phyloP scores from a whole-genome alignment of 148 eudicot genomes.

The Silene uniflora region DNA sequence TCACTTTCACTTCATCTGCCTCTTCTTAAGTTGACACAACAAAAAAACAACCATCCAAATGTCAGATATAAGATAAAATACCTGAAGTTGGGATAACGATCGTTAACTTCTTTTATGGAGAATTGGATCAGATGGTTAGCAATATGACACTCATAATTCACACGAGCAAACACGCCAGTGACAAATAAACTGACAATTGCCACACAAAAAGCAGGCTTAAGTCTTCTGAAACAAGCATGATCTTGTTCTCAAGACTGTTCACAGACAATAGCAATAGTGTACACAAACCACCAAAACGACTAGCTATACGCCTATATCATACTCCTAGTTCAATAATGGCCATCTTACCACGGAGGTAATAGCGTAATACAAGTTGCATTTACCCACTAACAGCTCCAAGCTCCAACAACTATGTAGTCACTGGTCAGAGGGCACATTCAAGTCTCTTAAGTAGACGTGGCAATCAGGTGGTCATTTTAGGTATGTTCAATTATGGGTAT shows the following conservation, averaged over 20 bases:
- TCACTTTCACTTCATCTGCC: slow-evolving; percentile 60
- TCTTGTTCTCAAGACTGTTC: background rate
- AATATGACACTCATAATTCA: background rate
- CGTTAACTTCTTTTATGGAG: background rate
- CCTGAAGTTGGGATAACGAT: too few species aligned
- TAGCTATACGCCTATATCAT: too few species aligned
- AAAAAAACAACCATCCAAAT: slow-evolving; percentile 6
- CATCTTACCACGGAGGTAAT: background rate
- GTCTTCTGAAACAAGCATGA: background rate
- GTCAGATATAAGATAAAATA: background rate
- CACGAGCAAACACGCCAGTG: background rate
- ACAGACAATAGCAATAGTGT: background rate
- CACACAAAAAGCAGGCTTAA: background rate
- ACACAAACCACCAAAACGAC: background rate
- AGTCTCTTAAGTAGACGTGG: background rate
- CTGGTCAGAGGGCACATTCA: too few species aligned
- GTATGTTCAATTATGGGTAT: too few species aligned
- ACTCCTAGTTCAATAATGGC: too few species aligned
- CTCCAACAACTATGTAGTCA: too few species aligned
- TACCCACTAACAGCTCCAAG: too few species aligned
- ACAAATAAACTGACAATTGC: background rate
- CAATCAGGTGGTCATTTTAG: too few species aligned
- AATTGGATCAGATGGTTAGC: background rate
- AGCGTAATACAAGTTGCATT: background rate
- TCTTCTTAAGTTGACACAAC: slow-evolving; percentile 24